Base-by-base conservation (phyloP, 2,329 filamentous ascomycete genomes). In the Cordyceps cicadae region DNA sequence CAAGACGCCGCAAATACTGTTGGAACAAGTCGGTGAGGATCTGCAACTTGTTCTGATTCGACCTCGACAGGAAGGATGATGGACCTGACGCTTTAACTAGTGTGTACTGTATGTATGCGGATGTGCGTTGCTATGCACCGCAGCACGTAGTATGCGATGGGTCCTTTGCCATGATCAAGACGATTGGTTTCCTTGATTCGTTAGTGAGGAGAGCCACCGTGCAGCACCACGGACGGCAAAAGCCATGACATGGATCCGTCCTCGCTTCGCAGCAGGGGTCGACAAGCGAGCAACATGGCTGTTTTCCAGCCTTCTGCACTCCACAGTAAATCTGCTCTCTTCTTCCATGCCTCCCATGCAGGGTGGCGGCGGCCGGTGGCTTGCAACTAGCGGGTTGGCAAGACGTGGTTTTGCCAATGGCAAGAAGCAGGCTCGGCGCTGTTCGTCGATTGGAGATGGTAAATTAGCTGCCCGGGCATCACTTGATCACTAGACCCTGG, bases 1-100 rank as follows among this genome's bases (percentile, higher is more conserved):
- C 32, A 60, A 54, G 51, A 50, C 58, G 58, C 58, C 51, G 50
- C 50, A 50, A 50, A 24, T 39, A 4, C 21, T n/a, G 11, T 48
- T 54, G 41, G 32, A 54, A 59, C 21, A 49, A 60, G 58, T 60
- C 58, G 58, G 58, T 60, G 51, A 60, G 45, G 58, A 60, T 60
- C 58, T 55, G 58, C 58, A 50, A 48, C 26, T 21, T 41, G 12
- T 59, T 59, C 24, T 50, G 32, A 19, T 32, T 52, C 37, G 48
- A 45, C 56, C 48, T 59, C 48, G 37, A 59, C 56, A 52, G 51
- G 17, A 26, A 24, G 52, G 19, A 57, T 50, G 19, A 57, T 50
- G 46, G 54, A 11, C 21, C 48, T 26, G 34, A 37, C 14, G 45
- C 17, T 21, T 51, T 52, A 24, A 24, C 24, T 24, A 59, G 56